Evolutionary conservation across 768 basidiomycete genomes (phyloP).

Genomic region (Serpula lacrymans): DNA sequence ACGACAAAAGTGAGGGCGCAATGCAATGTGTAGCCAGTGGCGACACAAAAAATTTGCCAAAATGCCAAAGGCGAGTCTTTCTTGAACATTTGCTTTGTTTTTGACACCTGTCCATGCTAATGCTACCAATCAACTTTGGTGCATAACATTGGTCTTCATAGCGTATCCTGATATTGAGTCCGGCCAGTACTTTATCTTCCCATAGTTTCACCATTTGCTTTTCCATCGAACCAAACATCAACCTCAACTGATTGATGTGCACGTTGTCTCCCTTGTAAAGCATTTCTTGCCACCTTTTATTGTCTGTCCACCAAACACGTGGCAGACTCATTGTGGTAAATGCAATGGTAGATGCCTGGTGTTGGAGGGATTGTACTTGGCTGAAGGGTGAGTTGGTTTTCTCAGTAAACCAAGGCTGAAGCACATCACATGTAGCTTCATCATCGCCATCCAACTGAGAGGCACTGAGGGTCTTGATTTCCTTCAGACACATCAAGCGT

Average conservation of each 20-base stretch:
- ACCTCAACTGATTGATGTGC: neutral
- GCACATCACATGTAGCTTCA: neutral
- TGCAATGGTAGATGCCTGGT: conserved; percentile 1
- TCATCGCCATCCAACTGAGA: neutral
- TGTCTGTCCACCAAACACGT: conserved; percentile 6
- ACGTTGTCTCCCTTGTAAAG: conserved; percentile 4
- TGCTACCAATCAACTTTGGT: no score
- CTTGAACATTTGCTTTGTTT: no score
- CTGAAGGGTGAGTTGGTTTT: neutral
- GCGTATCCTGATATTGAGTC: no score
- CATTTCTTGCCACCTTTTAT: neutral
- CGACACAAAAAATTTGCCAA: no score
- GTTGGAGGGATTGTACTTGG: neutral
- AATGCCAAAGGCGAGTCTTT: no score
- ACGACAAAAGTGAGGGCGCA: no score
- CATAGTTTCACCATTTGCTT: neutral
- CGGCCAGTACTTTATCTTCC: neutral
- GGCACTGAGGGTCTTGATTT: neutral
- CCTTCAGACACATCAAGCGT: conserved; percentile 1
- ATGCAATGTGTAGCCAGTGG: no score
- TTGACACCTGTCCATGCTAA: no score
- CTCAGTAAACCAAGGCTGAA: neutral
- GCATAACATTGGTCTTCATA: no score
- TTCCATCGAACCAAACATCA: neutral
- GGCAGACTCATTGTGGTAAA: conserved; percentile 1